Evolutionary conservation across 805 yeast species (phyloP), one percentile per base, ranked within the genome.

Genomic region (Priceomyces haplophilus): DNA sequence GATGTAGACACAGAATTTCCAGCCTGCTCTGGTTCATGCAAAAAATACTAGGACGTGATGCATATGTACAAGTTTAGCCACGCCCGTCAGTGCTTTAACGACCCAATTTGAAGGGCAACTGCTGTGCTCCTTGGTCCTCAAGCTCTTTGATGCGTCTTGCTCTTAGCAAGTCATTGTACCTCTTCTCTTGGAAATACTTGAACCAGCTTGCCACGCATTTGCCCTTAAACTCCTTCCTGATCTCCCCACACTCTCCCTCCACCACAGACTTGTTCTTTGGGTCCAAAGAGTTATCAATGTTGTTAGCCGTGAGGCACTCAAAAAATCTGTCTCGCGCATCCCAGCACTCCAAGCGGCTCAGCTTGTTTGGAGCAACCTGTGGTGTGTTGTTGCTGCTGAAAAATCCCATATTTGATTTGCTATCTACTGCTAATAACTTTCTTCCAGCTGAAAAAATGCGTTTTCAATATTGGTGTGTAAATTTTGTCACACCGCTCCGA

Each of bases 121-220:
- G 63, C 43, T 61, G 56, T 13, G 80, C 85, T 19, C 88, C 88
- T 49, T 82, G 80, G 15, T 77, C 80, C 56, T 84, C 88, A 53
- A 88, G 80, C 58, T 85, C 82, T 42, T 75, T 75, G 54, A 88
- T 62, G 62, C 85, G 82, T 50, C 75, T 72, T 49, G 79, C 85
- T 62, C 84, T 82, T 53, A 80, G 79, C 48, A 79, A 67, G 52
- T 88, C 96, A 45, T 80, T 83, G 31, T 82, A 84, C 53, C 97
- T 78, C 62, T 89, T 90, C 62, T 88, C 91, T 59, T 89, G 91
- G 72, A 91, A 90, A 61, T 90, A 89, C 46, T 83, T 47, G 79
- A 61, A 88, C 98, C 98, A 90, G 41, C 89, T 80, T 11, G 81
- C 80, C 7, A 87, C 88, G 64, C 98, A 90, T 51, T 82, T 80